phyloP scores from a whole-genome alignment of 2,329 filamentous ascomycete species.

The Trichoderma cornu-damae region DNA sequence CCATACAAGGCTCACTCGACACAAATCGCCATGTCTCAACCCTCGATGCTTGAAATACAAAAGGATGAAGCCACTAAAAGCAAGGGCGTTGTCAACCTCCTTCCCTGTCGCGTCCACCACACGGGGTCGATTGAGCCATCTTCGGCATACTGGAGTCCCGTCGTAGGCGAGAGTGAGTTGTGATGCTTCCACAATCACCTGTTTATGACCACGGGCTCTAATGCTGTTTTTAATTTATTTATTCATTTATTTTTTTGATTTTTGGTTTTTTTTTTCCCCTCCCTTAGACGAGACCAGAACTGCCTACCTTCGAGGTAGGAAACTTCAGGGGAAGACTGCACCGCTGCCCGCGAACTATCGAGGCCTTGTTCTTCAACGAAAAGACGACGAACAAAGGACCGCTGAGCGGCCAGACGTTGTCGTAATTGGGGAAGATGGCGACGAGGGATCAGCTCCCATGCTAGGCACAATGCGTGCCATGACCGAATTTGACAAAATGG shows the following conservation, averaged over 20 bases:
- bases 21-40: conserved; percentile 35
- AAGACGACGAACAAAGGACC: conserved; percentile 23
- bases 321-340: conserved; percentile 63
- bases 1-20: neutral
- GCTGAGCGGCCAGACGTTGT: conserved; percentile 22
- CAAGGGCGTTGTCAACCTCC: conserved; percentile 57
- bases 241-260: no score
- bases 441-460: conserved; percentile 41
- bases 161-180: conserved; percentile 32
- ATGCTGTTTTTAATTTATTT: no score
- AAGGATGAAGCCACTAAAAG: conserved; percentile 28
- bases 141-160: conserved; percentile 65
- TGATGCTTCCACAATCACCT: neutral
- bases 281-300: conserved; percentile 47
- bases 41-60: conserved; percentile 41
- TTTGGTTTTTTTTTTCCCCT: no score
- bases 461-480: conserved; percentile 57
- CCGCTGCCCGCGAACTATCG: conserved; percentile 66
- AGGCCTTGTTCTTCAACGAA: conserved; percentile 52
- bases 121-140: conserved; percentile 61
- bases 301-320: conserved; percentile 74
- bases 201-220: neutral
- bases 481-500: conserved; percentile 65
- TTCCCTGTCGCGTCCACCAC: conserved; percentile 77
- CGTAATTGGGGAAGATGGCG: conserved; percentile 19